Evolutionary conservation across 1,139 yeast species (phyloP).

Genomic region (Petasospora fabianii): DNA sequence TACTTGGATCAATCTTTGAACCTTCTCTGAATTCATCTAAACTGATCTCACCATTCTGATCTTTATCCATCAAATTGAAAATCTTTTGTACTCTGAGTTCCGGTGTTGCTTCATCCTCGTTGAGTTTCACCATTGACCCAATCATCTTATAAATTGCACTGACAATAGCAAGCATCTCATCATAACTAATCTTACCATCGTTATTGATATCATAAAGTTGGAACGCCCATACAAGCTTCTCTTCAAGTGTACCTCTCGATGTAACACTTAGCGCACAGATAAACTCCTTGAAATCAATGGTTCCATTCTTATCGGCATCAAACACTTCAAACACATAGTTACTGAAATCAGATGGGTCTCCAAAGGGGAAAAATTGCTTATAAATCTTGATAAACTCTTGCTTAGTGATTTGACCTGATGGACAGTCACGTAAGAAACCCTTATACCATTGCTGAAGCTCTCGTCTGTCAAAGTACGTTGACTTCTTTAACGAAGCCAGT

Average conservation of each 20-base stretch:
- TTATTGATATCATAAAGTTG: slow-evolving; percentile 78
- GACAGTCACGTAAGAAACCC: slow-evolving; percentile 92
- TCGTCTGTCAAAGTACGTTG: slow-evolving; percentile 88
- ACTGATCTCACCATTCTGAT: slow-evolving; percentile 63
- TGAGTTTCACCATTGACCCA: slow-evolving; percentile 88
- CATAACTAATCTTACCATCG: slow-evolving; percentile 69
- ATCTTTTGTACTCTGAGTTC: slow-evolving; percentile 82
- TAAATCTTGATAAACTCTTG: slow-evolving; percentile 89
- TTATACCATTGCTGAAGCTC: slow-evolving; percentile 98
- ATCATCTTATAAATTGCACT: slow-evolving; percentile 91
- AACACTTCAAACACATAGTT: slow-evolving; percentile 85
- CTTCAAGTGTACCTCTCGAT: slow-evolving; percentile 83
- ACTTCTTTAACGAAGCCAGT: slow-evolving; percentile 72
- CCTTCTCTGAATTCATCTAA: slow-evolving; percentile 82
- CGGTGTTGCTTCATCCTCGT: slow-evolving; percentile 92
- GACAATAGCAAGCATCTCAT: slow-evolving; percentile 77
- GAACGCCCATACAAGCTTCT: slow-evolving; percentile 85
- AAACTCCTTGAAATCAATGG: slow-evolving; percentile 89
- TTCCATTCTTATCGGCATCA: slow-evolving; percentile 77
- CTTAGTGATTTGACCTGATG: slow-evolving; percentile 81
- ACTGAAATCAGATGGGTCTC: slow-evolving; percentile 91
- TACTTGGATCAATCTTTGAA: slow-evolving; percentile 77
- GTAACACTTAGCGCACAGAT: slow-evolving; percentile 85
- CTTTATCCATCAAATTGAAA: slow-evolving; percentile 68
- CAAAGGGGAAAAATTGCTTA: slow-evolving; percentile 97